These are phyloP conservation scores for Taphrina populina DNA, from an alignment of 1,139 yeast genomes.

Conservation along the genomic window DNA sequence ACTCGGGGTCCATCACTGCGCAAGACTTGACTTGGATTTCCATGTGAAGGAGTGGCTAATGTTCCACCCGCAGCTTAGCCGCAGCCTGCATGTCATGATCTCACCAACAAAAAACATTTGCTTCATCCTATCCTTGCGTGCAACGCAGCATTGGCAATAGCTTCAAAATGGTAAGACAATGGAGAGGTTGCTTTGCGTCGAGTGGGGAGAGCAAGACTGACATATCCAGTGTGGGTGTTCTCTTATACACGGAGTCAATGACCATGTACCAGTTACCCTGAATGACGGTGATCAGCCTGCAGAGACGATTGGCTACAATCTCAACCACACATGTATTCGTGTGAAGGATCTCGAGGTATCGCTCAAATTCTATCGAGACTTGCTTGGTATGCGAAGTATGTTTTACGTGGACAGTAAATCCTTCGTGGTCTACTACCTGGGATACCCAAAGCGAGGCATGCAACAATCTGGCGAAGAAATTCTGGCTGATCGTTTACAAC, in stretches of 20 bases:
- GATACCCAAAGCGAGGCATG: constrained; percentile 19
- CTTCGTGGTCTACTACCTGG: constrained; percentile 20
- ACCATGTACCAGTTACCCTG: constrained; percentile 21
- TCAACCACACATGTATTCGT: constrained; percentile 23
- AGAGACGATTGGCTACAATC: constrained; percentile 25
- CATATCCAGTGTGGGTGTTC: constrained; percentile 13
- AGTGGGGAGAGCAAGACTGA: too few species aligned
- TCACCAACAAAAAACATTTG: too few species aligned
- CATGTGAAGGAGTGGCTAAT: too few species aligned
- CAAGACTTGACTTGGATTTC: too few species aligned
- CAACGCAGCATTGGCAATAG: too few species aligned
- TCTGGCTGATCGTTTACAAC: constrained; percentile 22
- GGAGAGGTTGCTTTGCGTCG: too few species aligned
- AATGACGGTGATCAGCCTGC: constrained; percentile 21
- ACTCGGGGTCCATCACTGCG: constrained; percentile 42
- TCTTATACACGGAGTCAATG: constrained; percentile 23
- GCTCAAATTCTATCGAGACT: constrained; percentile 25
- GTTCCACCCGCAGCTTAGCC: too few species aligned
- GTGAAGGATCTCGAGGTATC: constrained; percentile 21
- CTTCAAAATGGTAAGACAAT: too few species aligned
- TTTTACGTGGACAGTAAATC: constrained; percentile 21
- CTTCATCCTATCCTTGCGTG: too few species aligned
- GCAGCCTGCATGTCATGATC: too few species aligned
- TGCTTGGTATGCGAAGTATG: constrained; percentile 22
- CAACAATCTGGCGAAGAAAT: constrained; percentile 23